Base-by-base conservation (phyloP, 352 stramenopile species). In the Phytophthora cryptogea region DNA sequence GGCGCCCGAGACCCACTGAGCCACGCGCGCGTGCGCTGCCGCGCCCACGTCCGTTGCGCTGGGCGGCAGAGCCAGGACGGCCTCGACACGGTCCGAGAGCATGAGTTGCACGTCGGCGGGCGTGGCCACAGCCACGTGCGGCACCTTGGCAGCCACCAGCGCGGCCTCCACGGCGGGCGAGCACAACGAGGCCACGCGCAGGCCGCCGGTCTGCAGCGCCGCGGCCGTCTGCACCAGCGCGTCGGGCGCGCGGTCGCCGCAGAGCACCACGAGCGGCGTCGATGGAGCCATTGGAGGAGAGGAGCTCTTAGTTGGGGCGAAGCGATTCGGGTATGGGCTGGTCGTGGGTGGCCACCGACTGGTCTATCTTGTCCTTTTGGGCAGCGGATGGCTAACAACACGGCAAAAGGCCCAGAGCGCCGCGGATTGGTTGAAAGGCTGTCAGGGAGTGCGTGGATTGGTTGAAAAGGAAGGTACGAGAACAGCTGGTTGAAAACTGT, bases 91-190 rank as follows among this genome's bases (percentile, higher is more conserved):
- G 70, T 92, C 80, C 8, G 70, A 71, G 11, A 92, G 72, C 64
- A 94, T 70, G 46, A 89, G 64, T 51, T 87, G 72, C 36, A 90
- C 82, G 50, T 93, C 82, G 8, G 67, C 56, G n/a, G 82, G 76
- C 28, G 79, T 70, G 16, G 73, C 48, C 13, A 92, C 76, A n/a
- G 78, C 68, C 47, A 92, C 69, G 55, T 91, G 75, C 36, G 86
- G 83, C 58, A 94, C 72, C 63, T 92, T 91, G 55, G 80, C 83
- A 35, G 78, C 69, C 26, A 88, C 74, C 41, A 94, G 73, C 48
- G 85, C 80, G 31, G 69, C 72, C 26, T 68, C 81, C 47, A 92
- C 64, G 14, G 42, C 50, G 3, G 74, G 60, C 4, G 85, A 91
- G 59, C 70, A 61, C 26, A 94, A 70, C 63, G 79, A 74, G 5